These are phyloP conservation scores for Melastoma candidum DNA, from an alignment of 441 rosid genomes.

Conservation along the genomic window DNA sequence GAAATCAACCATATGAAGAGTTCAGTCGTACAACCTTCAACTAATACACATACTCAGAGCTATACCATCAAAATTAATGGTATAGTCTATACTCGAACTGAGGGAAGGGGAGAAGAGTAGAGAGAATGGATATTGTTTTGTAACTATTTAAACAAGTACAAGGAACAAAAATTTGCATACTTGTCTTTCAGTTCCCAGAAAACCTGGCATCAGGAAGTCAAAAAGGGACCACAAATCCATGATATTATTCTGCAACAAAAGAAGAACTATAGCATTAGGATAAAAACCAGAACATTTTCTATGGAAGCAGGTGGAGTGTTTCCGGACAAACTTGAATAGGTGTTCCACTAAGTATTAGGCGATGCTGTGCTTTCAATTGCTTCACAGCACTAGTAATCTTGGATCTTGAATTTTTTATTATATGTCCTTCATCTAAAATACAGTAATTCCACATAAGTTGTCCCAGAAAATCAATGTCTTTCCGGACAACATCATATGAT, in stretches of 20 bases:
- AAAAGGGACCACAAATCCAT: slow-evolving; percentile 99
- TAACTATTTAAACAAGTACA: too few relatives aligned
- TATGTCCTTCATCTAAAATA: slow-evolving; percentile 98
- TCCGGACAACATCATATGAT: slow-evolving; percentile 98
- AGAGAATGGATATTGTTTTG: too few relatives aligned
- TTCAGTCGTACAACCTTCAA: too few relatives aligned
- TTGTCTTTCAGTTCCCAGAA: slow-evolving; percentile 99
- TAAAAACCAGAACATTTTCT: slow-evolving; percentile 15
- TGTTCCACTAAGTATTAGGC: slow-evolving; percentile 96
- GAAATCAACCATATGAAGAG: too few relatives aligned
- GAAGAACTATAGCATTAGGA: slow-evolving; percentile 11
- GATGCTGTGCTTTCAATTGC: slow-evolving; percentile 91
- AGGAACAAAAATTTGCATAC: slow-evolving; percentile 24
- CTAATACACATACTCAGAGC: too few relatives aligned
- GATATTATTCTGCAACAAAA: slow-evolving; percentile 66
- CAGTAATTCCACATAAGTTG: slow-evolving; percentile 89
- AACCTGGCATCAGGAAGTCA: slow-evolving; percentile 99
- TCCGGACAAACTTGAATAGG: slow-evolving; percentile 77
- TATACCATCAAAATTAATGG: too few relatives aligned
- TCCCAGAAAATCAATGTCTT: slow-evolving; percentile 79
- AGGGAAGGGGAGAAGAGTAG: too few relatives aligned
- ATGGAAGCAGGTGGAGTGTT: neutral
- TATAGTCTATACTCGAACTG: too few relatives aligned
- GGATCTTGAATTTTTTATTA: slow-evolving; percentile 89
- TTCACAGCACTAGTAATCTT: slow-evolving; percentile 91